Base-by-base conservation (phyloP, 148 eudicot species). In the Rhododendron ferrugineum region DNA sequence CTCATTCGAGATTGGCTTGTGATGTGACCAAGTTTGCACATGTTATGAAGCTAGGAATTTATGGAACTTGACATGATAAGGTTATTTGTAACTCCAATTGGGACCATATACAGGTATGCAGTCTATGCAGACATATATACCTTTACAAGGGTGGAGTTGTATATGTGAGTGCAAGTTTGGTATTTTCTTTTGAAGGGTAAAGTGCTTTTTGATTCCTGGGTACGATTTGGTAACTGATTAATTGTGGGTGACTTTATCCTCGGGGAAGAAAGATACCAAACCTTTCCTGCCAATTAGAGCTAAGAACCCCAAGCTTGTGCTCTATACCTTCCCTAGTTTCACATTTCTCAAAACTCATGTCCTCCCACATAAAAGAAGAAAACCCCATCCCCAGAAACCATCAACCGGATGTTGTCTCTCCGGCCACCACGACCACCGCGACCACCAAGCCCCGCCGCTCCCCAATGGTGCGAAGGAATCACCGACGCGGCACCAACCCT, bases 241-340 rank as follows among this genome's bases (percentile, higher is more conserved):
- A 34, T 23, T 23, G 79, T 5, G 30, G 86, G 74, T 89, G 42
- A 76, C 98, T 92, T 95, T 90, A 88, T 62, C 82, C 54, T 70
- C 47, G 89, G 94, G 94, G 66, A 95, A 95, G 82, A 92, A 89
- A 93, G 96, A 95, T 95, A 88, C 98, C 95, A 88, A 93, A 93
- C 95, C 93, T 91, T 88, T 91, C 93, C 90, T 86, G 34, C 90
- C 85, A 87, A 89, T 86, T 83, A 88, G 80, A 82, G 84, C 83
- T 79, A 91, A 82, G 93, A 87, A 92, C 94, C 91, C 73, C 68
- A 30, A 40, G 82, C 11, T 72, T 79, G 16, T 36, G 64, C 70
- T 54, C 74, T 72, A 36, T 42, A 85, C 18, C 20, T n/a, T 64
- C 11, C 26, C 28, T 16, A 18, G 56, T 20, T 14, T 9, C 22